Percentiles rank a stretch among this genome's conserved stretches.
These are phyloP conservation scores for Cystobasidiaceae sp. DNA, from an alignment of 1,284 basidiomycete genomes.

Conservation along the genomic window DNA sequence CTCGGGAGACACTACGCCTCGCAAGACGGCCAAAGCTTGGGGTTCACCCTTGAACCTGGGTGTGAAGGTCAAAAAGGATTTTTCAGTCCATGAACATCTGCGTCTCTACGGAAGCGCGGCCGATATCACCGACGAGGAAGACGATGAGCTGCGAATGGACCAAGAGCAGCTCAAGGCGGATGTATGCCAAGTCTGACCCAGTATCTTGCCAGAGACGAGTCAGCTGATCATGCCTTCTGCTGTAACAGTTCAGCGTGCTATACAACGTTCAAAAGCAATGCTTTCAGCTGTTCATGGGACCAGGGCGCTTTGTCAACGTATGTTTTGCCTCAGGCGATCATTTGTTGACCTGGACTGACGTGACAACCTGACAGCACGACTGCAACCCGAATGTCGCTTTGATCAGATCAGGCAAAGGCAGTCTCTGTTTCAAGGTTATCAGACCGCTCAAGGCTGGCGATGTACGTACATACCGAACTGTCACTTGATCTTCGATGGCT, in stretches of 20 bases:
- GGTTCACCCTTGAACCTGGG: constrained; percentile 71
- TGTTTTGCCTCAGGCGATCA: constrained; percentile 48
- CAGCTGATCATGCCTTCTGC: constrained; percentile 55
- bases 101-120: constrained; percentile 69
- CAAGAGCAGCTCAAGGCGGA: constrained; percentile 58
- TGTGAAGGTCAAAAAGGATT: constrained; percentile 72
- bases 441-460: constrained; percentile 73
- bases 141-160: constrained; percentile 59
- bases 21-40: too few relatives aligned
- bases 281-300: constrained; percentile 84
- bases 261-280: constrained; percentile 83
- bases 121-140: constrained; percentile 71
- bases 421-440: constrained; percentile 83
- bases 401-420: constrained; percentile 65
- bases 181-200: constrained; percentile 50
- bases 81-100: constrained; percentile 66
- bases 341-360: neutral
- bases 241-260: constrained; percentile 84
- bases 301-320: constrained; percentile 89
- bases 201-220: neutral
- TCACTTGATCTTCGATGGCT: constrained; percentile 56
- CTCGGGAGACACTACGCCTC: constrained; percentile 11
- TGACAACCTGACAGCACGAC: constrained; percentile 61
- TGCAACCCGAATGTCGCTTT: constrained; percentile 84
- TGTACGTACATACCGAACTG: constrained; percentile 70